Percentiles rank a stretch among this genome's conserved stretches.
Evolutionary conservation across 176 grass and related monocot genomes (phyloP).

Genomic region (Themeda triandra): DNA sequence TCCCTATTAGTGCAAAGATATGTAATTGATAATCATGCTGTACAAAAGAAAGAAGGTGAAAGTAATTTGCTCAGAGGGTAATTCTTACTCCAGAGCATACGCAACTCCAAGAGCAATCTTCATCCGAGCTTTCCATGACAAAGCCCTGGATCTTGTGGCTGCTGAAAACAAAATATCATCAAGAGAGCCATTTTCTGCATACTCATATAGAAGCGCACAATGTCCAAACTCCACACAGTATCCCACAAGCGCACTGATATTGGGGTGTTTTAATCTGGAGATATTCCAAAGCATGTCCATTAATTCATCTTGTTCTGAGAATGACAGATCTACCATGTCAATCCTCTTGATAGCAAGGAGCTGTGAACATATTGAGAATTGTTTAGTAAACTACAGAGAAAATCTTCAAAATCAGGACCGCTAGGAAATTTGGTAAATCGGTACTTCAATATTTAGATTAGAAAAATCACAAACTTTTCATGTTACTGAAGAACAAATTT

Average conservation of each 20-base stretch:
- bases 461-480: slow-evolving; percentile 15
- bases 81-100: slow-evolving; percentile 77
- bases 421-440: background rate
- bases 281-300: slow-evolving; percentile 80
- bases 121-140: slow-evolving; percentile 93
- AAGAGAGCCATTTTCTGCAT: slow-evolving; percentile 81
- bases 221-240: slow-evolving; percentile 85
- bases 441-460: slow-evolving; percentile 10
- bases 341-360: slow-evolving; percentile 91
- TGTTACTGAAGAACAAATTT: background rate
- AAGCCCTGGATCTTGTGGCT: slow-evolving; percentile 48
- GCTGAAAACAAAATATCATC: slow-evolving; percentile 72
- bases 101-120: slow-evolving; percentile 90
- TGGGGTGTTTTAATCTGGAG: slow-evolving; percentile 72
- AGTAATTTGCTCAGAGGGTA: slow-evolving; percentile 6
- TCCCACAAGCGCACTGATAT: slow-evolving; percentile 69
- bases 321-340: slow-evolving; percentile 66
- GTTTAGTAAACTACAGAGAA: background rate
- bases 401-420: background rate
- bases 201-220: slow-evolving; percentile 69
- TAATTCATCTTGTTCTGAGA: slow-evolving; percentile 84
- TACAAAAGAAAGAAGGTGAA: background rate
- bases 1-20: background rate
- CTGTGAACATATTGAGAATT: slow-evolving; percentile 32
- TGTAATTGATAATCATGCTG: background rate